Percentiles rank a stretch among this genome's conserved stretches.
phyloP scores from a whole-genome alignment of 78 protist genomes.

The Pelomyxa schiedti region DNA sequence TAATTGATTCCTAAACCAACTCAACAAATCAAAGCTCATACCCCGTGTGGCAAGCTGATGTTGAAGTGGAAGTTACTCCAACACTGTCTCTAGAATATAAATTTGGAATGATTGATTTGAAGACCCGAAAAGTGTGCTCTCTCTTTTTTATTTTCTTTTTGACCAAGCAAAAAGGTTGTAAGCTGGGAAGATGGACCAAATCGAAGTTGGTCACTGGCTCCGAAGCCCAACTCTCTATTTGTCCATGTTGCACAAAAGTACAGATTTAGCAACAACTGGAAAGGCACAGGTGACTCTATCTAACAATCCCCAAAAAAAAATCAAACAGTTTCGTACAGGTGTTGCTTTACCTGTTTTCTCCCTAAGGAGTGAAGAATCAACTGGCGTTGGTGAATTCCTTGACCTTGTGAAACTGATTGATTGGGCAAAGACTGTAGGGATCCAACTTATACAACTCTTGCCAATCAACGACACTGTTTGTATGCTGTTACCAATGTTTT shows the following conservation, averaged over 20 bases:
- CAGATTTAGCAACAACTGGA: slow-evolving; percentile 3
- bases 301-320: slow-evolving; percentile 16
- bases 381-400: slow-evolving; percentile 76
- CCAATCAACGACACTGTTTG: slow-evolving; percentile 78
- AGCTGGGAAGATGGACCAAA: not conserved
- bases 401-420: slow-evolving; percentile 52
- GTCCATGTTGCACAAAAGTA: slow-evolving; percentile 8
- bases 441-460: slow-evolving; percentile 57
- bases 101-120: too few relatives aligned
- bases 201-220: slow-evolving; percentile 19
- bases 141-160: not conserved
- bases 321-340: slow-evolving; percentile 41
- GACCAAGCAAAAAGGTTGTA: not conserved
- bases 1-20: too few relatives aligned
- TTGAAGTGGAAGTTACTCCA: too few relatives aligned
- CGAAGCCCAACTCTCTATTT: slow-evolving; percentile 20
- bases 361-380: slow-evolving; percentile 25
- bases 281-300: slow-evolving; percentile 27
- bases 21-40: too few relatives aligned
- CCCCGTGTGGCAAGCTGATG: too few relatives aligned
- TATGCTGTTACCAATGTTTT: too few relatives aligned
- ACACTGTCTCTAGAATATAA: too few relatives aligned
- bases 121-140: too few relatives aligned
- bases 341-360: slow-evolving; percentile 74
- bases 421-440: slow-evolving; percentile 33